Percentiles rank a stretch among this genome's conserved stretches.
phyloP scores from a whole-genome alignment of 169 alveolate genomes.

The Fabrea salina region DNA sequence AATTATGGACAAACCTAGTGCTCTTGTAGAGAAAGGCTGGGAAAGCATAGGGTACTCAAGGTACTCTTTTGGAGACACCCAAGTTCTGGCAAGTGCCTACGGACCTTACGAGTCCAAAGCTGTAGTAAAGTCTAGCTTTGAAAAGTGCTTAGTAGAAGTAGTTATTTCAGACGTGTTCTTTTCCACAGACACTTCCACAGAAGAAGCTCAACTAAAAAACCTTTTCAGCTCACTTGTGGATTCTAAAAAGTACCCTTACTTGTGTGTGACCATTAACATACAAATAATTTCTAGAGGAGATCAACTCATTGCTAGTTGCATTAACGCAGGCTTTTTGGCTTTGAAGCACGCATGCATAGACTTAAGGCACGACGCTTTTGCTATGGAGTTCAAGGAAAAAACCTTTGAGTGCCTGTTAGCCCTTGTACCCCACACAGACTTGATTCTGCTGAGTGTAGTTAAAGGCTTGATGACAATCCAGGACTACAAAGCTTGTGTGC shows the following conservation, averaged over 20 bases:
- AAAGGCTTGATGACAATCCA: neutral
- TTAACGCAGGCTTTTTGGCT: slow-evolving; percentile 2
- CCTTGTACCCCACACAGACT: neutral
- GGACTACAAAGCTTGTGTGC: neutral
- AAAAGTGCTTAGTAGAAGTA: neutral
- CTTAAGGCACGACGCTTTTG: neutral
- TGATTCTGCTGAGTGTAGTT: slow-evolving; percentile 7
- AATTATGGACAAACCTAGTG: slow-evolving; percentile 8
- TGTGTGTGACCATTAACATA: neutral
- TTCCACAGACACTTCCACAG: neutral
- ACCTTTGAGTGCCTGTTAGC: neutral
- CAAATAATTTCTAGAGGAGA: neutral
- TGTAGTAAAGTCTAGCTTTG: neutral
- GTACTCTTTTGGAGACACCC: neutral
- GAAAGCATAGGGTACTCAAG: neutral
- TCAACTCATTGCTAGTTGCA: neutral
- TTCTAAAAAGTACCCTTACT: slow-evolving; percentile 8
- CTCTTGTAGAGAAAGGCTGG: neutral
- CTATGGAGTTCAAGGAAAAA: neutral
- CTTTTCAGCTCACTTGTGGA: neutral
- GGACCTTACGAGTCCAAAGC: neutral
- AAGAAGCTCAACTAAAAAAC: neutral
- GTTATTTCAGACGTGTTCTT: neutral
- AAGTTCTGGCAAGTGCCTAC: neutral
- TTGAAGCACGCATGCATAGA: neutral